These are phyloP conservation scores for Suillus subalutaceus DNA, from an alignment of 768 basidiomycete species.

Conservation along the genomic window DNA sequence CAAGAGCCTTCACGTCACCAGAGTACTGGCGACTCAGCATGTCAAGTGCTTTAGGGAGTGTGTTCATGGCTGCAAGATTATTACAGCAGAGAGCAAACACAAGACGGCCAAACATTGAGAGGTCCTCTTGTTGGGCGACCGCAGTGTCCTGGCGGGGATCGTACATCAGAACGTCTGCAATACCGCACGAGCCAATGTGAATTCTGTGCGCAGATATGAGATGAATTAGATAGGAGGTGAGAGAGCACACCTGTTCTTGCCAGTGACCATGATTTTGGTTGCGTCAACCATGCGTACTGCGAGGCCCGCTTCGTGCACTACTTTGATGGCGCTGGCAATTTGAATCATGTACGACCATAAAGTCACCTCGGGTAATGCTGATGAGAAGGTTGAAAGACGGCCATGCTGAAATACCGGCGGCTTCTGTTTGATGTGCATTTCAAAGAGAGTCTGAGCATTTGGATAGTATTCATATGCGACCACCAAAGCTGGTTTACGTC, in stretches of 20 bases:
- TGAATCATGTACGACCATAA: slow-evolving; percentile 95
- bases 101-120: slow-evolving; percentile 83
- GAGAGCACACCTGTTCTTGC: slow-evolving; percentile 73
- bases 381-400: slow-evolving; percentile 37
- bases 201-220: slow-evolving; percentile 47
- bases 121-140: slow-evolving; percentile 83
- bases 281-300: slow-evolving; percentile 84
- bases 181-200: slow-evolving; percentile 84
- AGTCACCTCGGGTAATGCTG: slow-evolving; percentile 68
- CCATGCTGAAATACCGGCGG: slow-evolving; percentile 39
- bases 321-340: slow-evolving; percentile 84
- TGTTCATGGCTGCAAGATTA: slow-evolving; percentile 59
- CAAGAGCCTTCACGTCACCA: slow-evolving; percentile 78
- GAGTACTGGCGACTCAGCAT: slow-evolving; percentile 73
- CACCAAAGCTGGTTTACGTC: slow-evolving; percentile 67
- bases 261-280: slow-evolving; percentile 85
- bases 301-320: slow-evolving; percentile 78
- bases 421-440: slow-evolving; percentile 71
- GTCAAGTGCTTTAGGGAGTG: slow-evolving; percentile 74
- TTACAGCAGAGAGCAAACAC: slow-evolving; percentile 79
- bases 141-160: slow-evolving; percentile 65
- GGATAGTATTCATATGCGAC: slow-evolving; percentile 92
- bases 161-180: slow-evolving; percentile 83
- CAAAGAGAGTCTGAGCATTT: slow-evolving; percentile 77
- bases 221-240: slow-evolving; percentile 1